Percentiles rank a stretch among this genome's conserved stretches.
phyloP scores from a whole-genome alignment of 2,329 filamentous ascomycete genomes.

The Ophiostoma populinum region DNA sequence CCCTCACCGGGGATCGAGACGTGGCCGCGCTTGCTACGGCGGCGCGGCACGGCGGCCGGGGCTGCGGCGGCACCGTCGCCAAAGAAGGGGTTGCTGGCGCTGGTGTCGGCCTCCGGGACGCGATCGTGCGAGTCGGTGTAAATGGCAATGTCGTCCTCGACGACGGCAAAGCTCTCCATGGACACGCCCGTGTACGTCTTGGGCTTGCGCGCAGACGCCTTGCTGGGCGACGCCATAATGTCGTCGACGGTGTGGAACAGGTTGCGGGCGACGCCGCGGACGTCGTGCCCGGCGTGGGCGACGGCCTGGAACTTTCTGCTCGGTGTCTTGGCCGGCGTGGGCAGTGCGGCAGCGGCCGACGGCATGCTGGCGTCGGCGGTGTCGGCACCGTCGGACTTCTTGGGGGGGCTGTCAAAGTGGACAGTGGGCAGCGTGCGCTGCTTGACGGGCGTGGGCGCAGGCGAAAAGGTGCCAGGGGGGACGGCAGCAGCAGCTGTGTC shows the following conservation, averaged over 20 bases:
- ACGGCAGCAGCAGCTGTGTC: constrained; percentile 14
- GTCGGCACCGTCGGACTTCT: too few species aligned
- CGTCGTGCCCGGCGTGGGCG: constrained; percentile 30
- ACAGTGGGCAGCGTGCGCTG: constrained; percentile 28
- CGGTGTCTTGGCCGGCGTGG: constrained; percentile 65
- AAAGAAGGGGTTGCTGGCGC: constrained; percentile 56
- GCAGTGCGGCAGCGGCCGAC: too few species aligned
- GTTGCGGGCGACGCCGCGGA: constrained; percentile 39
- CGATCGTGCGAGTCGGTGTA: constrained; percentile 70
- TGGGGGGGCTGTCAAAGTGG: constrained; percentile 28
- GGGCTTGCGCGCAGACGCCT: constrained; percentile 28
- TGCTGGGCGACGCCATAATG: constrained; percentile 37
- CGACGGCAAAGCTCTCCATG: constrained; percentile 39
- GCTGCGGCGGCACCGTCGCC: constrained; percentile 21
- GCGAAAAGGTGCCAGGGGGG: constrained; percentile 16
- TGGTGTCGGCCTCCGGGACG: constrained; percentile 49
- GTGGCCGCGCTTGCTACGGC: constrained; percentile 36
- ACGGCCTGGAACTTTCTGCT: constrained; percentile 37
- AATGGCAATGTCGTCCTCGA: constrained; percentile 50
- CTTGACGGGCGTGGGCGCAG: constrained; percentile 32
- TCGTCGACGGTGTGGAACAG: constrained; percentile 43
- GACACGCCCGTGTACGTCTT: constrained; percentile 39
- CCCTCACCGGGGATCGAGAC: constrained; percentile 40
- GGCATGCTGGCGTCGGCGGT: too few species aligned
- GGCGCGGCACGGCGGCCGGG: constrained; percentile 16